Evolutionary conservation across 148 eudicot species (phyloP).

Genomic region (Bassia scoparia): DNA sequence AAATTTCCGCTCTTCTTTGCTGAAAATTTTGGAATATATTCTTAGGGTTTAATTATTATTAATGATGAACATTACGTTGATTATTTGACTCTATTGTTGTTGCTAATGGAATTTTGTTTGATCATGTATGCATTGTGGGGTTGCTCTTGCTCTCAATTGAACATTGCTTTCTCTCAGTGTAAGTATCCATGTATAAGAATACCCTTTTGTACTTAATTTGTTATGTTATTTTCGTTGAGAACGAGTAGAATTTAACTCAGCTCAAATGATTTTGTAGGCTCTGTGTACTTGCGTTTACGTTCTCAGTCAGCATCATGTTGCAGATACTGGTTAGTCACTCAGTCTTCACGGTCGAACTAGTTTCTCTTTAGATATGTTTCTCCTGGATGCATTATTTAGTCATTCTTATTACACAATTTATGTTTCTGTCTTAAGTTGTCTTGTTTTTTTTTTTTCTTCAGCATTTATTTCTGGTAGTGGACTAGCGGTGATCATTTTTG

Average conservation of each 20-base stretch:
- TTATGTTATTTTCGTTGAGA: background rate
- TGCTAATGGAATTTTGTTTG: constrained; percentile 16
- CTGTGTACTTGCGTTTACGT: constrained; percentile 92
- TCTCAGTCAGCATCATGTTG: constrained; percentile 74
- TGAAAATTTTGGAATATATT: too few relatives aligned
- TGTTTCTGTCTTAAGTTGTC: background rate
- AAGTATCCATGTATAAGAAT: constrained; percentile 33
- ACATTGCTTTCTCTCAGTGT: constrained; percentile 44
- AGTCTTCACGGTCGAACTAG: background rate
- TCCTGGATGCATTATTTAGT: background rate
- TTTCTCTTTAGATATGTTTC: background rate
- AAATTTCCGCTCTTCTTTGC: too few relatives aligned
- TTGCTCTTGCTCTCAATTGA: constrained; percentile 13
- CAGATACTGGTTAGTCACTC: constrained; percentile 78
- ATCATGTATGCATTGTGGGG: constrained; percentile 6
- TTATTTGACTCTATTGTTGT: constrained; percentile 21
- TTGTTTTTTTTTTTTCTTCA: too few relatives aligned
- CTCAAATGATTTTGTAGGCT: constrained; percentile 48
- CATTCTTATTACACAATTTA: background rate
- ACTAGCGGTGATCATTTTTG: too few relatives aligned
- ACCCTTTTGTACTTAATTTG: background rate
- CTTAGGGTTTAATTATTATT: too few relatives aligned
- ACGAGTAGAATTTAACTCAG: constrained; percentile 18
- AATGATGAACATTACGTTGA: constrained; percentile 7
- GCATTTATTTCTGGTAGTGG: too few relatives aligned